Base-by-base conservation (phyloP, 306 rosid species). In the Gillenia trifoliata region DNA sequence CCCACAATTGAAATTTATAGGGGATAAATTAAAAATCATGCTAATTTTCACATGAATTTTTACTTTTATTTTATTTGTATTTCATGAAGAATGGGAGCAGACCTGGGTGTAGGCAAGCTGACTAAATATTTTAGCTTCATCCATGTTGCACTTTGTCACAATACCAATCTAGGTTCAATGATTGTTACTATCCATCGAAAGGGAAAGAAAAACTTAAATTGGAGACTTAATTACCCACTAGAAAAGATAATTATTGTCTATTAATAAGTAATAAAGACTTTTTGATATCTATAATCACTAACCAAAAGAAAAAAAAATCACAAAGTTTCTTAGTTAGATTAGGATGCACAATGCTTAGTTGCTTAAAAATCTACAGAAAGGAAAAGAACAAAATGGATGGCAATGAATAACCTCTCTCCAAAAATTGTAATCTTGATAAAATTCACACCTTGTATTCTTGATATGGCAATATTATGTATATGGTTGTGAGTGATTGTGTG, bases 361-460 rank as follows among this genome's bases (percentile, higher is more conserved):
- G 40, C 40, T 36, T 8, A 34, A 11, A 36, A 9, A 1, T 36
- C 6, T 7, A 36, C 40, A 36, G 40, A 8, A 36, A 36, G 11
- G 40, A 36, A 36, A 36, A 36, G 40, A 36, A 36, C 40, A 8
- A 36, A 36, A 36, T 36, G 8, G 40, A 36, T 0, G 40, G 40
- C 40, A 36, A 36, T 36, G 40, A 36, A 36, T 0, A 36, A 36
- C 40, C 40, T 36, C 40, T 36, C 11, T 36, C 40, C 40, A 36
- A 36, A 8, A 36, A 36, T 36, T 36, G 38, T 8, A 60, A 60
- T 61, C 70, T 25, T 22, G 50, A 65, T 25, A 40, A 31, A 30
- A 66, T 57, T 43, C 34, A 67, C 75, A 73, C 65, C 75, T 73
- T 49, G 16, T 25, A 33, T 73, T 77, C 68, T 70, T 72, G 78